Evolutionary conservation across 257 asterid species (phyloP), one percentile per base, ranked within the genome.

Genomic region (Orobanche coerulescens): DNA sequence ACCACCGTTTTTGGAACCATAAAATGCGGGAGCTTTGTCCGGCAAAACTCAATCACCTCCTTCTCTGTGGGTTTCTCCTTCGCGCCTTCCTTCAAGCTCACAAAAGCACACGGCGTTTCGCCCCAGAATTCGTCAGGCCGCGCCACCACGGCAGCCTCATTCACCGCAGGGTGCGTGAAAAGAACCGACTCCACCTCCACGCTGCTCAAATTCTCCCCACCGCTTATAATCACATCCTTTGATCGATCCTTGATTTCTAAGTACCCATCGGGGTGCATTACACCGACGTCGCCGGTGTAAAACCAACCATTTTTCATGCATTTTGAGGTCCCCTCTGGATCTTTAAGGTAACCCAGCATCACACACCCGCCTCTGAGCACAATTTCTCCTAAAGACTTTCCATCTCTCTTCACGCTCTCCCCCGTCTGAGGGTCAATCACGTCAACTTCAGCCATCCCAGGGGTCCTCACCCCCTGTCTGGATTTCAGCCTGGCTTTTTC

Each of bases 121-220:
- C 95, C 91, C 95, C 95, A 87, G 44, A 75, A 84, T 7, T 79
- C 82, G 34, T 87, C 95, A 1, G 95, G 94, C 54, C 85, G 50
- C 18, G 91, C 94, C 77, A 84, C 95, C 59, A 87, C 95, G 15
- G 95, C 95, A 40, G 87, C 95, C 78, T 87, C 95, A 24, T 82
- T 81, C 66, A 87, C 82, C 23, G 88, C 84, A 49, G 88, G 91
- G 28, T 87, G 94, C n/a, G 58, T 26, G 65, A 84, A 87, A 28
- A 87, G 61, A 11, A 79, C 94, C 2, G 94, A 70, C 24, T 87
- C 95, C 39, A 87, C 91, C 73, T 87, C 95, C 54, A 87, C 95
- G 6, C 95, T 87, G 76, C 95, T 87, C 74, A 87, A 42, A 53
- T 84, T 87, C 80, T 87, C 95, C 5, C 95, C 95, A 5, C 95